Evolutionary conservation across 352 stramenopile species (phyloP), one percentile per base, ranked within the genome.

Genomic region (Thalassiosira livingstoniorum): DNA sequence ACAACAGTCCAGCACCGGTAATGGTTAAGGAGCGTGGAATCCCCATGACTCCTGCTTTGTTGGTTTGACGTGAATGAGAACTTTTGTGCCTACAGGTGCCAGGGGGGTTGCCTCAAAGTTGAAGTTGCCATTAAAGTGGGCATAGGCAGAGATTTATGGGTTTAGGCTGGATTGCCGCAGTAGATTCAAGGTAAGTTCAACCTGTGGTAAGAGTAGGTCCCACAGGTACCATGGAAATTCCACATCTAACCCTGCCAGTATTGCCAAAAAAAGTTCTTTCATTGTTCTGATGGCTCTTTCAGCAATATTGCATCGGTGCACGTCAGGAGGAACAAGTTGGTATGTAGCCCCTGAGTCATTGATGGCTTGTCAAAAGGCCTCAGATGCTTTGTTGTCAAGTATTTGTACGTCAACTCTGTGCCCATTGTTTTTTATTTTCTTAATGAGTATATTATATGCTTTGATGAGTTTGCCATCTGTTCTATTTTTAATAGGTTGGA

Each of bases 231-330:
- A 4, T 2, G 76, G 75, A 43, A 86, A 87, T 25, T 53, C 54
- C 0, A 31, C n/a, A 39, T 80, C 60, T 21, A 55, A 64, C 23
- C 55, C 64, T 37, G 43, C 58, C 7, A 88, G 60, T 2, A 66
- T 67, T 4, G 77, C 65, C 25, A 88, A 68, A 66, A 88, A 85
- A 51, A 87, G 82, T 25, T 86, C 74, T 53, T 90, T 87, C 32
- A 73, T 87, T 1, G 82, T 88, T 31, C 65, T 71, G 31, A 90
- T 87, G 10, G 81, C 85, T 39, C 58, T 61, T 53, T 91, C 85
- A 1, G 81, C 82, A 10, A 55, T 29, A 45, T 91, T 89, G 15
- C 61, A 11, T 7, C 74, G 66, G 58, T 87, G 74, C 3, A 72
- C 58, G 29, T 68, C 25, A 18, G 73, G 77, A 53, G 62, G 68